A percentile compares a stretch with the other conserved stretches of the same genome.
Evolutionary conservation across 2,329 filamentous ascomycete species (phyloP).

Genomic region (Didymella keratinophila): DNA sequence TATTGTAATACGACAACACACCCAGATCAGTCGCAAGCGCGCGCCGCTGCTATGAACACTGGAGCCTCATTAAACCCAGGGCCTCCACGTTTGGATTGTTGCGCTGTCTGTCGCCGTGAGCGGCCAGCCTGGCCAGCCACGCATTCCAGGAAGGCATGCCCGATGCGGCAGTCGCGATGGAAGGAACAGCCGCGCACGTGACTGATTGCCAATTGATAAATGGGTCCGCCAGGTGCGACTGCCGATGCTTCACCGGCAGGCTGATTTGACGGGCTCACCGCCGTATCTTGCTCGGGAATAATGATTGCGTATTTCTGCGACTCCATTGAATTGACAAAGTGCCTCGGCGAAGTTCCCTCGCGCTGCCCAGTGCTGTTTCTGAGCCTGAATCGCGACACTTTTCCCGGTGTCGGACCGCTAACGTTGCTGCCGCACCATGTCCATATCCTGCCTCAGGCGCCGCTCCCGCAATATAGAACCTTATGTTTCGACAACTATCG

Average conservation of each 20-base stretch:
- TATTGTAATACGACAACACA: constrained; percentile 21
- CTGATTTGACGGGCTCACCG: constrained; percentile 20
- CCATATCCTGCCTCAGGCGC: constrained; percentile 21
- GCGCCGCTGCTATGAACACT: constrained; percentile 22
- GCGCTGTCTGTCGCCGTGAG: constrained; percentile 13
- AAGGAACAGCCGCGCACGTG: constrained; percentile 11
- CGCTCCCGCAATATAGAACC: constrained; percentile 13
- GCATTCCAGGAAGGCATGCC: constrained; percentile 22
- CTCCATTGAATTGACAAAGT: constrained; percentile 3
- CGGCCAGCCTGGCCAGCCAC: constrained; percentile 9
- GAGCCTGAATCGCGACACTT: constrained; percentile 14
- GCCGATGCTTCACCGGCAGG: constrained; percentile 24
- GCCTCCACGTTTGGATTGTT: constrained; percentile 12
- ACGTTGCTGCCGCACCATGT: constrained; percentile 22
- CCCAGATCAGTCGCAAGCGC: constrained; percentile 19
- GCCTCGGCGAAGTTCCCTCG: constrained; percentile 16
- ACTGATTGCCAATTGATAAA: neutral
- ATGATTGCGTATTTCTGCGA: constrained; percentile 11
- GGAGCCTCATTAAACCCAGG: constrained; percentile 23
- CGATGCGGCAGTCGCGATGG: constrained; percentile 15
- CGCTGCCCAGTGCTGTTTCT: neutral
- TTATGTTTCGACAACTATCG: constrained; percentile 16
- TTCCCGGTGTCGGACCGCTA: constrained; percentile 21
- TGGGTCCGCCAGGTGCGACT: constrained; percentile 16
- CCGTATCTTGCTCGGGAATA: constrained; percentile 23